Base-by-base conservation (phyloP, 441 rosid genomes). In the Pelargonium myrrhifolium region DNA sequence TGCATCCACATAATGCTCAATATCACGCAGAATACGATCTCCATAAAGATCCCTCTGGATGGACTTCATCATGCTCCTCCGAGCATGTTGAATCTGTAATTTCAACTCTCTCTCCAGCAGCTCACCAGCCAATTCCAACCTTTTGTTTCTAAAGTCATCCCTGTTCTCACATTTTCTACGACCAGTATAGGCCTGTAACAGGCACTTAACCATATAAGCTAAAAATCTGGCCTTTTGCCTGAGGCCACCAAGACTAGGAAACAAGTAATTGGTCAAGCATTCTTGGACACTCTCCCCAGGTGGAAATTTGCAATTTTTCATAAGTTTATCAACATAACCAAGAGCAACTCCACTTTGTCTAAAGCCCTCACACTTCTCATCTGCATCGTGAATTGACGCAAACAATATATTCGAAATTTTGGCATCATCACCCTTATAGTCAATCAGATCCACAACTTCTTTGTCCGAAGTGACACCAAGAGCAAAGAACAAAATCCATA, bases 121-220 rank as follows among this genome's bases (percentile, higher is more conserved):
- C 72, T 92, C 97, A 58, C 93, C 87, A 58, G 98, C 96, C 71
- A 92, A 67, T 65, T 92, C 99, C 62, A 92, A 70, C 75, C 99
- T 85, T 78, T 92, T 94, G 75, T 94, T 92, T 74, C 92, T 77
- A 66, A 94, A 94, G 77, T 75, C 85, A 60, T 92, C 99, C 77
- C 93, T 76, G 66, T 87, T 92, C 59, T 94, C 98, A 65, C 89
- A 80, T 77, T 89, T 89, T 74, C 94, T 76, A 35, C 75, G 78
- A 24, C 98, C 97, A 7, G 80, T 74, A 75, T 77, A 89, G 12
- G 92, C 97, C 65, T 77, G 78, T 68, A 94, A 70, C 21, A 89
- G 92, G 72, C 94, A 86, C 71, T 86, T 92, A 45, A 92, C 92
- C 96, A 90, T 92, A 71, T 94, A 94, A 9, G 91, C 97, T 61